phyloP scores from a whole-genome alignment of 2,329 filamentous ascomycete genomes.

The Cladorrhinum sp. region DNA sequence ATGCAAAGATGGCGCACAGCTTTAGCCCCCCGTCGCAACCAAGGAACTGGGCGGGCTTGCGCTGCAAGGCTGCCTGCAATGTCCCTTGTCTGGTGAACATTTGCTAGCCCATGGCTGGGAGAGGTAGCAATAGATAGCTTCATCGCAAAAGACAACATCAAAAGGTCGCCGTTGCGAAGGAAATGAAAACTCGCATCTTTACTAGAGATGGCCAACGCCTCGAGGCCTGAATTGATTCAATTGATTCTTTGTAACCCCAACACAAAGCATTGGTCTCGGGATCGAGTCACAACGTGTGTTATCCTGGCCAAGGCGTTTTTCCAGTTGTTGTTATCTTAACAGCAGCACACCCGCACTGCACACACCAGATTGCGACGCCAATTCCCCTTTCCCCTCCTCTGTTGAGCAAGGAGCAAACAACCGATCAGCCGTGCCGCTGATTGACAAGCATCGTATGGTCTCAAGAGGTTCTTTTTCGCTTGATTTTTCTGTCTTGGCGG shows the following conservation, averaged over 20 bases:
- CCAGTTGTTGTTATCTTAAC: slow-evolving; percentile 16
- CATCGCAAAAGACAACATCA: neutral
- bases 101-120: slow-evolving; percentile 13
- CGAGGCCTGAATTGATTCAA: slow-evolving; percentile 13
- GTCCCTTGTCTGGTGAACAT: slow-evolving; percentile 17
- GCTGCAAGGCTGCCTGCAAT: slow-evolving; percentile 27
- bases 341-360: slow-evolving; percentile 18
- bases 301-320: slow-evolving; percentile 8
- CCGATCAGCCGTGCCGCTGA: slow-evolving; percentile 8
- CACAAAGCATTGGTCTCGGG: slow-evolving; percentile 16
- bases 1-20: neutral
- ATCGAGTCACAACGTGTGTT: neutral
- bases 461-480: neutral
- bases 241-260: neutral
- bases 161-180: too few relatives aligned
- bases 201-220: neutral
- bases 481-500: slow-evolving; percentile 12
- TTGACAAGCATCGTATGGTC: neutral
- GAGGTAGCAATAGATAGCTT: slow-evolving; percentile 19
- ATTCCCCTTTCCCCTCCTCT: neutral
- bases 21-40: slow-evolving; percentile 1
- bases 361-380: neutral
- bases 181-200: too few relatives aligned
- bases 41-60: slow-evolving; percentile 16
- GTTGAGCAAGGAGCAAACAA: slow-evolving; percentile 14